phyloP scores from a whole-genome alignment of 768 basidiomycete species.

The Phylloporus arenicola region DNA sequence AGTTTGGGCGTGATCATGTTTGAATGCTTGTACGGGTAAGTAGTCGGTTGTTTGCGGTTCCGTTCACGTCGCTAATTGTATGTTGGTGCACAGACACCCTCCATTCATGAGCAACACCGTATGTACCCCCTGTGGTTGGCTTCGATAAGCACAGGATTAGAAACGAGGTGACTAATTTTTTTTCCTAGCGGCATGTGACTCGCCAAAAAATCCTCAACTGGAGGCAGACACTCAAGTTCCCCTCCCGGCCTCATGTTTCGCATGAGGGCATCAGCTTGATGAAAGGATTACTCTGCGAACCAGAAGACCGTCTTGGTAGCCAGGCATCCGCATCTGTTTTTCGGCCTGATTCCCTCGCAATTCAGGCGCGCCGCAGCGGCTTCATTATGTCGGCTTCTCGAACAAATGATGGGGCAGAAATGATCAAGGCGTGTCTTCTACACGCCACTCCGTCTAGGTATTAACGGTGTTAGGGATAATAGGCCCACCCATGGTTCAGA shows the following conservation, averaged over 20 bases:
- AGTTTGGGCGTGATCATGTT: constrained; percentile 96
- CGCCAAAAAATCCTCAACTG: constrained; percentile 97
- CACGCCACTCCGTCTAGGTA: constrained; percentile 9
- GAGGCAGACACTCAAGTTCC: constrained; percentile 85
- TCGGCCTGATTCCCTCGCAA: constrained; percentile 72
- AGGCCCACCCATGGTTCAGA: constrained; percentile 88
- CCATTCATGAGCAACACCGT: constrained; percentile 95
- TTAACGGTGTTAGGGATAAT: constrained; percentile 17
- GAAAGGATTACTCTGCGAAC: constrained; percentile 87
- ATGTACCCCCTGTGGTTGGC: constrained; percentile 27
- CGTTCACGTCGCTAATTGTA: constrained; percentile 22
- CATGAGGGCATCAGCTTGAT: constrained; percentile 85
- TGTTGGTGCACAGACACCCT: constrained; percentile 58
- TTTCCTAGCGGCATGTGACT: constrained; percentile 77
- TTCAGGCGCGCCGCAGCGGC: constrained; percentile 68
- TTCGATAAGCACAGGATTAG: constrained; percentile 19
- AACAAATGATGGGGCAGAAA: constrained; percentile 77
- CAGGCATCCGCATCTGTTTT: constrained; percentile 61
- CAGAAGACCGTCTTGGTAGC: constrained; percentile 88
- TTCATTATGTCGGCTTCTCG: constrained; percentile 51
- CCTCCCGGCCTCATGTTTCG: constrained; percentile 75
- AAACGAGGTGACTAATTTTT: constrained; percentile 10
- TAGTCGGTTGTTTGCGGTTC: constrained; percentile 27
- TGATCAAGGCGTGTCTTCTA: constrained; percentile 66
- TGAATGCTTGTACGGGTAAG: constrained; percentile 88